Percentiles rank a stretch among this genome's conserved stretches.
These are phyloP conservation scores for Aciculosporium take DNA, from an alignment of 2,329 filamentous ascomycete genomes.

Conservation along the genomic window DNA sequence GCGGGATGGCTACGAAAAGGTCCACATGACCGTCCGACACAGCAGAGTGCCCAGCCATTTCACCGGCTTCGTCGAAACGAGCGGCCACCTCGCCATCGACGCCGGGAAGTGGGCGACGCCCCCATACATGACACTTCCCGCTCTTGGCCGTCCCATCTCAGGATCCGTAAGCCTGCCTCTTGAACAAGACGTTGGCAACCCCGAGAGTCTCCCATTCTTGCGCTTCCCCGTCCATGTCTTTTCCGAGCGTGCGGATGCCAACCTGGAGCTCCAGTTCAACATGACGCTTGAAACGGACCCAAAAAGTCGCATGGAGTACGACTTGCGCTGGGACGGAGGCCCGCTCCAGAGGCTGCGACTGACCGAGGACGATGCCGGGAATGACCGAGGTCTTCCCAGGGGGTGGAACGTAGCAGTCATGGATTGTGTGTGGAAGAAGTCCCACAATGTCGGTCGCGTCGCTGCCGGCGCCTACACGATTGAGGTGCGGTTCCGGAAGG, in stretches of 20 bases:
- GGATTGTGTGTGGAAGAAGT: constrained; percentile 34
- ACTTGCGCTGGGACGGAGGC: constrained; percentile 31
- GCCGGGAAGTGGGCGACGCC: constrained; percentile 13
- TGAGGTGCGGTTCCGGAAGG: constrained; percentile 16
- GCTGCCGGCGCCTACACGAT: constrained; percentile 16
- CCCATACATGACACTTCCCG: constrained; percentile 16
- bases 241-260: constrained; percentile 11
- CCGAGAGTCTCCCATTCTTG: constrained; percentile 11
- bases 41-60: constrained; percentile 18
- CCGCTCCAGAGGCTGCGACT: constrained; percentile 17
- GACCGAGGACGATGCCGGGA: constrained; percentile 14
- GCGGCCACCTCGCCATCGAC: constrained; percentile 21
- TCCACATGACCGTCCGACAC: constrained; percentile 13
- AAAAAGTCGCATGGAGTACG: constrained; percentile 32
- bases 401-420: constrained; percentile 35
- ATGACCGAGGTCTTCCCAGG: constrained; percentile 26
- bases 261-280: constrained; percentile 22
- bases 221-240: constrained; percentile 20
- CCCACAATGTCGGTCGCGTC: constrained; percentile 15
- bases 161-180: constrained; percentile 12
- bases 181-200: constrained; percentile 8
- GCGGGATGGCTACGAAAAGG: constrained; percentile 23
- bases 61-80: constrained; percentile 20
- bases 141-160: constrained; percentile 15
- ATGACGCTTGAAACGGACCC: constrained; percentile 36